These are phyloP conservation scores for Dissophora ornata DNA, from an alignment of 192 early-diverging fungal genomes.

Conservation along the genomic window DNA sequence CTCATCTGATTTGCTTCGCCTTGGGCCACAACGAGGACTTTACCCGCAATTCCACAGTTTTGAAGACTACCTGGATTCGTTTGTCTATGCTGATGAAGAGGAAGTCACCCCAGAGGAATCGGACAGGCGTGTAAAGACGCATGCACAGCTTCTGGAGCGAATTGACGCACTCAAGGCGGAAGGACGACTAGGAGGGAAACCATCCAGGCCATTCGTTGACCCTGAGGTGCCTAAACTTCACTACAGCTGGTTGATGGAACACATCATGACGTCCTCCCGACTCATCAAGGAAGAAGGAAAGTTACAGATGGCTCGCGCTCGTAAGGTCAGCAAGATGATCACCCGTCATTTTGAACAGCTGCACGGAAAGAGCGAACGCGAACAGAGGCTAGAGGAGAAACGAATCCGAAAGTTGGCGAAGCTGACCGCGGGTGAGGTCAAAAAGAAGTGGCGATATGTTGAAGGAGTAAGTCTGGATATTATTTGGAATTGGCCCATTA, in stretches of 20 bases:
- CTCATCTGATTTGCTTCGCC: conserved; percentile 11
- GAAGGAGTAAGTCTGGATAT: conserved; percentile 59
- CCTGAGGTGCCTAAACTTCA: conserved; percentile 52
- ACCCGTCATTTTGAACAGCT: conserved; percentile 66
- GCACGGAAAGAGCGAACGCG: conserved; percentile 61
- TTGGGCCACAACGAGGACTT: conserved; percentile 5
- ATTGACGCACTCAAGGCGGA: conserved; percentile 55
- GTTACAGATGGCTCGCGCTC: conserved; percentile 54
- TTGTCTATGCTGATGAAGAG: conserved; percentile 72
- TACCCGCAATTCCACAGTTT: conserved; percentile 36
- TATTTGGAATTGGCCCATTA: background rate
- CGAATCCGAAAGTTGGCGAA: conserved; percentile 69
- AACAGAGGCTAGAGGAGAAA: conserved; percentile 58
- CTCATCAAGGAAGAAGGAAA: conserved; percentile 55
- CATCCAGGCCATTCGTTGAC: conserved; percentile 49
- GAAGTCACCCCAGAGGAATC: conserved; percentile 64
- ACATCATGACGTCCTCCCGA: conserved; percentile 48
- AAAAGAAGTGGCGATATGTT: conserved; percentile 78
- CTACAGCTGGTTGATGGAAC: conserved; percentile 60
- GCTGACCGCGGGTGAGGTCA: conserved; percentile 71
- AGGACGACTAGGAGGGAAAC: conserved; percentile 61
- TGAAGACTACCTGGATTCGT: conserved; percentile 62
- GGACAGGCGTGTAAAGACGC: conserved; percentile 44
- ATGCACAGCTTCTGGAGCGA: conserved; percentile 55
- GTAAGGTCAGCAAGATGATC: conserved; percentile 65